These are phyloP conservation scores for Pholiota adiposa DNA, from an alignment of 1,284 basidiomycete species.

Conservation along the genomic window DNA sequence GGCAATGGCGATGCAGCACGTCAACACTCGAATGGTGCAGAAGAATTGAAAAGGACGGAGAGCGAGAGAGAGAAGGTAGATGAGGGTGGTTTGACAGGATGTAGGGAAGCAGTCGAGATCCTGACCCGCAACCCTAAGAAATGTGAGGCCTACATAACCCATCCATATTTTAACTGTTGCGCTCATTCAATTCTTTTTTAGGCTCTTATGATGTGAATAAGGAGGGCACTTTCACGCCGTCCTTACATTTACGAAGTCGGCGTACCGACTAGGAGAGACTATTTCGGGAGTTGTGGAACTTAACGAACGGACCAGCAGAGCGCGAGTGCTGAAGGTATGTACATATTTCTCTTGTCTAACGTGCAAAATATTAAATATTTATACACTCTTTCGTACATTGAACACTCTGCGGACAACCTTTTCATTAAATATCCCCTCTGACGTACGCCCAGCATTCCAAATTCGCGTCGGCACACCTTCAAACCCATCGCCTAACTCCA, in stretches of 20 bases:
- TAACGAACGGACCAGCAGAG: conserved; percentile 64
- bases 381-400: conserved; percentile 60
- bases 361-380: background rate
- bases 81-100: conserved; percentile 63
- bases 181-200: conserved; percentile 34
- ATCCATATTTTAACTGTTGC: background rate
- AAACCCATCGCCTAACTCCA: conserved; percentile 3
- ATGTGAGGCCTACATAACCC: conserved; percentile 52
- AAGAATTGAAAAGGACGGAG: conserved; percentile 34
- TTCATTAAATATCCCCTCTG: conserved; percentile 86
- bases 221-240: conserved; percentile 84
- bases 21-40: conserved; percentile 8
- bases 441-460: conserved; percentile 85
- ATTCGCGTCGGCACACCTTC: conserved; percentile 44
- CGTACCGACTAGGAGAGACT: conserved; percentile 89
- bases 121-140: conserved; percentile 88
- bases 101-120: conserved; percentile 90
- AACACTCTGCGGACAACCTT: conserved; percentile 80
- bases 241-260: conserved; percentile 89
- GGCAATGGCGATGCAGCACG: background rate
- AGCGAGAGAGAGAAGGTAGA: conserved; percentile 44
- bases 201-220: conserved; percentile 94
- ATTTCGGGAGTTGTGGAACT: conserved; percentile 87
- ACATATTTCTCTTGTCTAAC: background rate
- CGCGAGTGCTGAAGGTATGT: conserved; percentile 75